Conservation (phyloP, 1,284 basidiomycete species). For the Ganoderma resinaceum region DNA sequence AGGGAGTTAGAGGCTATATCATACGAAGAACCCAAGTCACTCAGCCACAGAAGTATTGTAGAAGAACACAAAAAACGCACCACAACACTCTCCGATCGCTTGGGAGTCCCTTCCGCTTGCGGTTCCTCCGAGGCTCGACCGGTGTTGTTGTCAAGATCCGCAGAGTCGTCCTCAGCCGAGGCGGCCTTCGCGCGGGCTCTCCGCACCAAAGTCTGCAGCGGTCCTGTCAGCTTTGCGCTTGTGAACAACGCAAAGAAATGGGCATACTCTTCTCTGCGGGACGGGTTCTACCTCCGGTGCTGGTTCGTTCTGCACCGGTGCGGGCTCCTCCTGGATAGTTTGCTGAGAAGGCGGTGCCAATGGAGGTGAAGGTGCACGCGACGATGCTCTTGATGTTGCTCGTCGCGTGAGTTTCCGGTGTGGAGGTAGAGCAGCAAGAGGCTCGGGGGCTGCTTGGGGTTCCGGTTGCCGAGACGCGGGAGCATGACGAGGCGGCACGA, state of each 20-base stretch:
- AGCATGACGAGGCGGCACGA: neutral
- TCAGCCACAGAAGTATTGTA: neutral
- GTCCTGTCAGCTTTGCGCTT: neutral
- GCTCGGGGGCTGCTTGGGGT: slow-evolving; percentile 3
- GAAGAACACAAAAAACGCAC: slow-evolving; percentile 17
- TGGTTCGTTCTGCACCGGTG: neutral
- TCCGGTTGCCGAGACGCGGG: neutral
- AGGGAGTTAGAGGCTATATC: slow-evolving; percentile 25
- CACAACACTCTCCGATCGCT: slow-evolving; percentile 12
- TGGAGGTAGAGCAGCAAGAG: neutral
- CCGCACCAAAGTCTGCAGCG: slow-evolving; percentile 33
- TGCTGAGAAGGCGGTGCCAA: slow-evolving; percentile 5
- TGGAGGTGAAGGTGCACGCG: slow-evolving; percentile 32
- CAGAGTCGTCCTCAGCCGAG: slow-evolving; percentile 34
- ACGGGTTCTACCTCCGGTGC: slow-evolving; percentile 12
- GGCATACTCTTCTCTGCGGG: slow-evolving; percentile 27
- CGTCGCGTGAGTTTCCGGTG: slow-evolving; percentile 26
- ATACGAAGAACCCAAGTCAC: neutral
- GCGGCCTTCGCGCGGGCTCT: slow-evolving; percentile 32
- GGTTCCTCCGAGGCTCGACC: slow-evolving; percentile 18
- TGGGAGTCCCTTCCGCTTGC: slow-evolving; percentile 2
- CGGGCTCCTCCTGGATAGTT: neutral
- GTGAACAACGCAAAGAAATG: too few relatives aligned
- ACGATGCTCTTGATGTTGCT: slow-evolving; percentile 27
- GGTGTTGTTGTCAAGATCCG: slow-evolving; percentile 22